A percentile compares a stretch with the other conserved stretches of the same genome.
Evolutionary conservation across 306 rosid genomes (phyloP).

Genomic region (Ziziphus jujuba): DNA sequence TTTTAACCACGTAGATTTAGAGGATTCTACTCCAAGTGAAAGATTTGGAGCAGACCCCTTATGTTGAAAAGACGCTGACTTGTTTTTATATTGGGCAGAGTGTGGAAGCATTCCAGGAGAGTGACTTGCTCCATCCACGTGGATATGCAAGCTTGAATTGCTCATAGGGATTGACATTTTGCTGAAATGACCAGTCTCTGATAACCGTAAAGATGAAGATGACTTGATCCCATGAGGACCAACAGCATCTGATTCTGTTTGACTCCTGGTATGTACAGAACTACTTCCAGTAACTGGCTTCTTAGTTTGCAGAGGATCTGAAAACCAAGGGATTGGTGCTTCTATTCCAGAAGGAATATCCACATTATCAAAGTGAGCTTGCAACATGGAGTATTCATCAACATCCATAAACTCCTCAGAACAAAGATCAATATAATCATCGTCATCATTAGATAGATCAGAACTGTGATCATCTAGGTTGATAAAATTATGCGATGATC

Average conservation of each 20-base stretch:
- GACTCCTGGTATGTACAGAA: slow-evolving; percentile 27
- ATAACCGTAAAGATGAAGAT: slow-evolving; percentile 30
- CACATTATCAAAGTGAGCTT: slow-evolving; percentile 63
- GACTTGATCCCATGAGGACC: slow-evolving; percentile 21
- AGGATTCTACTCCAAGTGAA: slow-evolving; percentile 38
- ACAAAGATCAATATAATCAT: slow-evolving; percentile 32
- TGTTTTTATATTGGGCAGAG: slow-evolving; percentile 38
- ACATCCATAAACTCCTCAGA: slow-evolving; percentile 52
- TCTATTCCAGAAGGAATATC: slow-evolving; percentile 79
- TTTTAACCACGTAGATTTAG: slow-evolving; percentile 47
- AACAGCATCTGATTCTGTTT: slow-evolving; percentile 24
- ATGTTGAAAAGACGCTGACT: slow-evolving; percentile 28
- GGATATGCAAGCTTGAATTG: slow-evolving; percentile 36
- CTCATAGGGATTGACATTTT: slow-evolving; percentile 21
- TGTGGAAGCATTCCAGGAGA: slow-evolving; percentile 31
- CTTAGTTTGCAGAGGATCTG: slow-evolving; percentile 32
- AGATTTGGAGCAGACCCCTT: slow-evolving; percentile 36
- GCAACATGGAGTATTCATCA: slow-evolving; percentile 54
- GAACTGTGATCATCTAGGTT: slow-evolving; percentile 53
- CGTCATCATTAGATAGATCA: slow-evolving; percentile 48
- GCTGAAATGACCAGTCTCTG: slow-evolving; percentile 26
- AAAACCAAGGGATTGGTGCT: slow-evolving; percentile 72
- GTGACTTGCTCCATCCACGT: slow-evolving; percentile 23
- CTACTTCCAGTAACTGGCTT: slow-evolving; percentile 33
- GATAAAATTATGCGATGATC: slow-evolving; percentile 40